These are phyloP conservation scores for Mallotus repandus DNA, from an alignment of 441 rosid genomes.

Conservation along the genomic window DNA sequence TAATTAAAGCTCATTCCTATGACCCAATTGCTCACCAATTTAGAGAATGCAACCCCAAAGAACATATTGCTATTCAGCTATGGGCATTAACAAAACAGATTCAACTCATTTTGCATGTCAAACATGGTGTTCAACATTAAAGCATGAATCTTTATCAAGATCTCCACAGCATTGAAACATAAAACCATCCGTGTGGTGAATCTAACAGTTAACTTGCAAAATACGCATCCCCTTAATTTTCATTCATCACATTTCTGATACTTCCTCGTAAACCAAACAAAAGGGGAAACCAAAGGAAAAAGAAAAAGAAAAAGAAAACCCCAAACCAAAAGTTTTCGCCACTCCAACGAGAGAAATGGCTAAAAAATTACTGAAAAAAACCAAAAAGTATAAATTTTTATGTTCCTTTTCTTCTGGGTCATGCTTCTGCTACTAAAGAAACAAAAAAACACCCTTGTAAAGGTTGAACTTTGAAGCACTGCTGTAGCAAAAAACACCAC, in stretches of 20 bases:
- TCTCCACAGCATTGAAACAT: too few species aligned
- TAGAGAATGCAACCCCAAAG: background rate
- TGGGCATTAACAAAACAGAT: background rate
- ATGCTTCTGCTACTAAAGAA: background rate
- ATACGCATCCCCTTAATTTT: background rate
- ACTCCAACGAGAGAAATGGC: background rate
- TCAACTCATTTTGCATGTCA: background rate
- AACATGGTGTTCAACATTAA: too few species aligned
- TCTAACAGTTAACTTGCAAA: background rate
- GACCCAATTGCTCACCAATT: background rate
- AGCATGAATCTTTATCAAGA: too few species aligned
- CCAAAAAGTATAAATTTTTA: background rate
- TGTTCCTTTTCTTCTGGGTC: background rate
- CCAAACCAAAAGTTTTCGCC: background rate
- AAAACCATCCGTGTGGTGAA: too few species aligned
- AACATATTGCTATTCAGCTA: background rate
- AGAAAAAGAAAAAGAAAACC: background rate
- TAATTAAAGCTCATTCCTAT: too few species aligned
- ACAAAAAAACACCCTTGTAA: background rate
- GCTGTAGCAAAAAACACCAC: background rate
- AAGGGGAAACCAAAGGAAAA: background rate
- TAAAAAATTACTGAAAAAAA: background rate
- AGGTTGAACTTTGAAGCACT: background rate
- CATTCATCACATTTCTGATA: background rate
- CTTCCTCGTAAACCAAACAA: background rate